Evolutionary conservation across 352 stramenopile species (phyloP), one percentile per base, ranked within the genome.

Genomic region (Globisporangium megalacanthum): DNA sequence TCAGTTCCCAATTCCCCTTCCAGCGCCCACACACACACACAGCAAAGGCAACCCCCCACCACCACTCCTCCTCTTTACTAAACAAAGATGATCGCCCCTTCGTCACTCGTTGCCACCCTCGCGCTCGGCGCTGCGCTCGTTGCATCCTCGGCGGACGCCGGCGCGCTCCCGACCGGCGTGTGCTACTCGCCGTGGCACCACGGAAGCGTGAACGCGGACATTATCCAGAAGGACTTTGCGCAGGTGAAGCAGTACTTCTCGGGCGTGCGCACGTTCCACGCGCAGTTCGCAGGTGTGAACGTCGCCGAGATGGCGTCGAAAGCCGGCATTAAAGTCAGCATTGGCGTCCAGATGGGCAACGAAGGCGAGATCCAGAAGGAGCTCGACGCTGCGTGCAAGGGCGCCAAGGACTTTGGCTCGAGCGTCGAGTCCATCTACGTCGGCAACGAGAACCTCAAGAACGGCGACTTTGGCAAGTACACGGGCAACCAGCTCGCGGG

Each of bases 141-240:
- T 25, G 36, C 53, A 14, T 46, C 39, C 17, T 65, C 17, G 47
- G 53, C 56, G 20, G 48, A 65, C 54, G 61, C 65, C 56, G 51
- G 56, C 35, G 35, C 63, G 19, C 54, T 75, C 7, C 48, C 60
- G 11, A 64, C 65, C 4, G 75, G 80, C 50, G 54, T 79, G 4
- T 84, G 72, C 74, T 90, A 88, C 70, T 74, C 69, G 47, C 73
- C 80, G 56, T 88, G 80, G 77, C 73, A 80, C 69, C 66, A 82
- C 60, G 0, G 20, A 2, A 54, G 37, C 9, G 75, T 88, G 33
- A 72, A 49, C 4, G 13, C 62, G 19, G 67, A 77, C 11, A 49
- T 75, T 1, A 45, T 85, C 9, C 35, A 56, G 29, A 37, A 52
- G 5, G 72, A 85, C 53, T 60, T 85, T 11, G 17, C 55, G 14